phyloP scores from a whole-genome alignment of 2,329 filamentous ascomycete species.

The Dactylellina drechsleri region DNA sequence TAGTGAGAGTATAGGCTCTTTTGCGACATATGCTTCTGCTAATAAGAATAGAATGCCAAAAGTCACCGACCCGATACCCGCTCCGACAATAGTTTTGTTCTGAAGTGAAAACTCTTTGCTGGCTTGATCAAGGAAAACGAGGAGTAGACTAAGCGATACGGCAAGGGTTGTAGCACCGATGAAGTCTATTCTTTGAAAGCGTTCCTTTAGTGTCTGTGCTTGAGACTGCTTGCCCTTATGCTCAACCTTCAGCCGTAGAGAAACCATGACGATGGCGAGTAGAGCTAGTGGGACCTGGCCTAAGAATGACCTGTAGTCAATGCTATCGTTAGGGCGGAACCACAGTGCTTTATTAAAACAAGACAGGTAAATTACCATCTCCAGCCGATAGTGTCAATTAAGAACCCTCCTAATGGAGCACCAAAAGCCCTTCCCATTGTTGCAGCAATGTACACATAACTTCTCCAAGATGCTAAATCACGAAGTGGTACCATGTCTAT shows the following conservation, averaged over 20 bases:
- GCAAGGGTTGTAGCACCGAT: conserved; percentile 36
- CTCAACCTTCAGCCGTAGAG: conserved; percentile 60
- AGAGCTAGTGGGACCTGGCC: conserved; percentile 75
- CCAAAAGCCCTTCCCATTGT: conserved; percentile 67
- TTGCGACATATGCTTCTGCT: conserved; percentile 60
- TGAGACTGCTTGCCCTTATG: conserved; percentile 10
- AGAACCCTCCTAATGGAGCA: conserved; percentile 69
- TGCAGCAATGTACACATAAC: conserved; percentile 67
- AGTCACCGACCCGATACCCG: conserved; percentile 30
- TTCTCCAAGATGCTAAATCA: conserved; percentile 68
- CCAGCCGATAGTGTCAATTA: conserved; percentile 74
- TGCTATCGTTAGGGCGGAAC: conserved; percentile 32
- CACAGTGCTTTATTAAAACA: not conserved
- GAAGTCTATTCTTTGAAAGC: conserved; percentile 50
- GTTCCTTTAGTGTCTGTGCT: conserved; percentile 19
- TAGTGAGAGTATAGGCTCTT: conserved; percentile 72
- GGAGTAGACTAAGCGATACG: conserved; percentile 30
- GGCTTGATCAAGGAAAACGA: conserved; percentile 43
- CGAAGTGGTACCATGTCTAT: conserved; percentile 61
- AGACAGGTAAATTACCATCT: conserved; percentile 65
- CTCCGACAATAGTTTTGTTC: conserved; percentile 14
- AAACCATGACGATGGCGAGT: conserved; percentile 72
- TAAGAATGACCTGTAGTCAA: conserved; percentile 71
- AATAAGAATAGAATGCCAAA: conserved; percentile 19
- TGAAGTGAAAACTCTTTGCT: conserved; percentile 12